Conservation (phyloP, 2,329 filamentous ascomycete genomes). For the Tolypocladium nubicola region DNA sequence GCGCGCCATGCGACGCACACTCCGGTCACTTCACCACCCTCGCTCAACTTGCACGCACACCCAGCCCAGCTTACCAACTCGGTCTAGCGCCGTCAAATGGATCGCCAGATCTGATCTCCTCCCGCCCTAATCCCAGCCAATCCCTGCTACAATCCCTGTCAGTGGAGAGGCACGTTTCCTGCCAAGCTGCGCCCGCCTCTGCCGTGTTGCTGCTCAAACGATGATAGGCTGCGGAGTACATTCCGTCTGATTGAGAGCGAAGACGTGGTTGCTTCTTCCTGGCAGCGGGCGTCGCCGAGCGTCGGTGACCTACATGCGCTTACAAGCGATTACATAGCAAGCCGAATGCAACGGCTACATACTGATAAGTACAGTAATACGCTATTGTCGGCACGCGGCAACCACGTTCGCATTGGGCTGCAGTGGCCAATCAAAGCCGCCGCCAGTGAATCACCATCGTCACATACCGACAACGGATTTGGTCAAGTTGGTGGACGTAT, state of each 20-base stretch:
- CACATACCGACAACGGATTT: too few relatives aligned
- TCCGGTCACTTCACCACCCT: not conserved
- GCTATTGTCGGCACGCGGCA: not conserved
- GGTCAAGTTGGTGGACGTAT: not conserved
- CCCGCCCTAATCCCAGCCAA: not conserved
- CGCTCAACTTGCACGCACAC: not conserved
- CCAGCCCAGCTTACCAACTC: not conserved
- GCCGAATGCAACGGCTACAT: not conserved
- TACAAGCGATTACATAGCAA: not conserved
- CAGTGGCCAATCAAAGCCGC: not conserved
- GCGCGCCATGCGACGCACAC: not conserved
- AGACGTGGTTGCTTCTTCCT: not conserved
- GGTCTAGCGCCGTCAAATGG: constrained; percentile 1
- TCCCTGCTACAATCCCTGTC: constrained; percentile 1
- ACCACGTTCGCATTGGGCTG: not conserved
- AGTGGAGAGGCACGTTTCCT: not conserved
- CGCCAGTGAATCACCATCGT: not conserved
- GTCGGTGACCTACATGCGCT: not conserved
- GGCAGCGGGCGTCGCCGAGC: not conserved
- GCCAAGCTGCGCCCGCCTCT: not conserved
- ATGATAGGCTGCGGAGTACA: not conserved
- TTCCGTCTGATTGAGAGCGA: not conserved
- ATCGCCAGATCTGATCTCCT: constrained; percentile 9
- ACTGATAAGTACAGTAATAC: not conserved
- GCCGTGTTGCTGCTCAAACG: not conserved